phyloP scores from a whole-genome alignment of 192 early-diverging fungal genomes.

The Endogone sp. region DNA sequence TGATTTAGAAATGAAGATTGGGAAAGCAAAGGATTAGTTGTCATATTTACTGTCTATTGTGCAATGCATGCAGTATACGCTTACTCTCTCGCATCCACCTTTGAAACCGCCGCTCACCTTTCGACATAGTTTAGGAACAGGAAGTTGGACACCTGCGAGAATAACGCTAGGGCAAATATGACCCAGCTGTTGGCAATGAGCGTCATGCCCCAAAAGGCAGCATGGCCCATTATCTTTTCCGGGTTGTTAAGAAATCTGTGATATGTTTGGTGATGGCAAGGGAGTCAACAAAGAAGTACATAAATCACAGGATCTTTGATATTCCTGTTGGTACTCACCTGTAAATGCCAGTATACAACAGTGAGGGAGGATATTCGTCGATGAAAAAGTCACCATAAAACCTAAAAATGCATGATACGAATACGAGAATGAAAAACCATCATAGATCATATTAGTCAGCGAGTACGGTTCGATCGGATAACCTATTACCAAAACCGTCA shows the following conservation, averaged over 20 bases:
- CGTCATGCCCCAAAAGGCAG: slow-evolving; percentile 92
- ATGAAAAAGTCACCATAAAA: slow-evolving; percentile 98
- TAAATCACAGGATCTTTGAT: too few species aligned
- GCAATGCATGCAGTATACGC: neutral
- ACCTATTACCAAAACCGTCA: slow-evolving; percentile 8
- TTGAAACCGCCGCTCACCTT: slow-evolving; percentile 22
- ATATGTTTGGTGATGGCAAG: neutral
- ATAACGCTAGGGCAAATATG: slow-evolving; percentile 80
- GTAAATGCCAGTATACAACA: slow-evolving; percentile 91
- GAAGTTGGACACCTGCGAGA: slow-evolving; percentile 80
- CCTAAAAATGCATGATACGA: too few species aligned
- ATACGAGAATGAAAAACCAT: slow-evolving; percentile 37
- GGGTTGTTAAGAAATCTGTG: slow-evolving; percentile 86
- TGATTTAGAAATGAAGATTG: too few species aligned
- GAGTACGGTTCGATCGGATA: neutral
- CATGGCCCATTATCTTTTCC: slow-evolving; percentile 89
- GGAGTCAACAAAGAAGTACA: neutral
- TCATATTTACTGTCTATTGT: neutral
- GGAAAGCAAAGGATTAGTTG: too few species aligned
- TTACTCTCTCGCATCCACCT: neutral
- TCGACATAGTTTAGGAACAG: slow-evolving; percentile 87
- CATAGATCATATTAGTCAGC: neutral
- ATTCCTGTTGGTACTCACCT: too few species aligned
- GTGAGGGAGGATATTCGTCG: slow-evolving; percentile 65
- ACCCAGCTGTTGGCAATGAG: slow-evolving; percentile 78